Conservation (phyloP, 2,329 filamentous ascomycete genomes). For the Fusarium brachygibbosum region DNA sequence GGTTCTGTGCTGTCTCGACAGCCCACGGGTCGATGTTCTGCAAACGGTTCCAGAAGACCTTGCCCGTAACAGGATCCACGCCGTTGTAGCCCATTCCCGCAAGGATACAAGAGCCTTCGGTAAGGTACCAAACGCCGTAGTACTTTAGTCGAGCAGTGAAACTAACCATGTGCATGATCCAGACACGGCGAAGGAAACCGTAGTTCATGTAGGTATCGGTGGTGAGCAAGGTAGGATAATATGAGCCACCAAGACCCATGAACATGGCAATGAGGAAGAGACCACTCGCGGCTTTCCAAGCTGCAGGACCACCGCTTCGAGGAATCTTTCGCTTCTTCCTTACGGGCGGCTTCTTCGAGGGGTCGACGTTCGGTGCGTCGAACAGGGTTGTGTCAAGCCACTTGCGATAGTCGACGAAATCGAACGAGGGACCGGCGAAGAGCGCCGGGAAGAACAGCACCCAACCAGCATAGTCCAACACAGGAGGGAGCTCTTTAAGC, state of each 20-base stretch:
- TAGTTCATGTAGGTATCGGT: constrained; percentile 76
- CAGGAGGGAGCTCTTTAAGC: constrained; percentile 77
- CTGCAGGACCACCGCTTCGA: constrained; percentile 87
- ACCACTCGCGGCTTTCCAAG: constrained; percentile 79
- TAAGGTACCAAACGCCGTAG: constrained; percentile 94
- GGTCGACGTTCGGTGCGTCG: constrained; percentile 83
- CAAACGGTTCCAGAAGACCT: constrained; percentile 87
- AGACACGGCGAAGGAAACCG: constrained; percentile 78
- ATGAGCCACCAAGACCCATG: constrained; percentile 77
- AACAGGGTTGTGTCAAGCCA: constrained; percentile 98
- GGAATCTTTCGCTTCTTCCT: constrained; percentile 93
- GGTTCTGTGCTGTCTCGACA: constrained; percentile 92
- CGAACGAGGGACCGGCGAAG: constrained; percentile 91
- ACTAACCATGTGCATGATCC: constrained; percentile 85
- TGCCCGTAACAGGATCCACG: constrained; percentile 85
- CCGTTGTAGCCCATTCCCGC: constrained; percentile 95
- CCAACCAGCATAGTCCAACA: constrained; percentile 89
- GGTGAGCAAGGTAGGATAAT: constrained; percentile 73
- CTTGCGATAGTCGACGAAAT: constrained; percentile 90
- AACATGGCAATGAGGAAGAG: constrained; percentile 85
- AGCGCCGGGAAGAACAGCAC: constrained; percentile 95
- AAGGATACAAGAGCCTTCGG: constrained; percentile 94
- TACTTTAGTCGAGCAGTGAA: constrained; percentile 90
- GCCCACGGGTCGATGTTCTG: constrained; percentile 89
- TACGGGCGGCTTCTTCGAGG: constrained; percentile 85